Evolutionary conservation across 2,329 filamentous ascomycete species (phyloP).

Genomic region (Paradendryphiella salina): DNA sequence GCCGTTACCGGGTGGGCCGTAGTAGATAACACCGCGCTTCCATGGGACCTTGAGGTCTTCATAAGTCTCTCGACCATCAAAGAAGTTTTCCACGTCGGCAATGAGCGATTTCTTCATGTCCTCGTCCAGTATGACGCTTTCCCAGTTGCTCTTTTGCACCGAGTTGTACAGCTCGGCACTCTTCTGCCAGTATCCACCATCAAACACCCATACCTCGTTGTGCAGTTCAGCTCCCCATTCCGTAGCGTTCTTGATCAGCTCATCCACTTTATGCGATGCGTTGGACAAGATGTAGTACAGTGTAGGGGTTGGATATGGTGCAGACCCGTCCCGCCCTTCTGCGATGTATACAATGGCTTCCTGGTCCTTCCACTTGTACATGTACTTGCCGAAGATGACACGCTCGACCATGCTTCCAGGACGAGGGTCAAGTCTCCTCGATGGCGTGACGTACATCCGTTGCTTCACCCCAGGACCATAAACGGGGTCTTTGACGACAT

Average conservation of each 20-base stretch:
- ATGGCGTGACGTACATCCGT: constrained; percentile 47
- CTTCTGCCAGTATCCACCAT: constrained; percentile 66
- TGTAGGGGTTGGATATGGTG: constrained; percentile 37
- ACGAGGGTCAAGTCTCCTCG: constrained; percentile 43
- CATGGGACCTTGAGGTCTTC: constrained; percentile 65
- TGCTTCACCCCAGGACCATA: constrained; percentile 42
- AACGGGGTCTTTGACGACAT: constrained; percentile 44
- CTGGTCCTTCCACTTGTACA: constrained; percentile 51
- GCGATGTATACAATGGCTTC: constrained; percentile 51
- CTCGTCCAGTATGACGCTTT: constrained; percentile 67
- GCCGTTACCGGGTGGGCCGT: constrained; percentile 66
- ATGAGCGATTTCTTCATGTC: constrained; percentile 67
- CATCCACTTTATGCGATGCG: constrained; percentile 48
- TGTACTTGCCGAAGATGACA: constrained; percentile 51
- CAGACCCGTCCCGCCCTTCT: constrained; percentile 47
- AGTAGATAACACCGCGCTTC: constrained; percentile 71
- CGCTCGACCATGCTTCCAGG: constrained; percentile 45
- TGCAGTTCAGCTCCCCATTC: constrained; percentile 62
- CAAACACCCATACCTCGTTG: constrained; percentile 68
- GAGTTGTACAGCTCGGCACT: constrained; percentile 62
- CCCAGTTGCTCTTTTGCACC: constrained; percentile 58
- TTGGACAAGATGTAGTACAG: constrained; percentile 52
- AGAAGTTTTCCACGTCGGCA: constrained; percentile 67
- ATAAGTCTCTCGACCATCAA: constrained; percentile 62
- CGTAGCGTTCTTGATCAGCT: constrained; percentile 60